phyloP scores from a whole-genome alignment of 2,329 filamentous ascomycete genomes.

The Aspergillus costaricaensis region DNA sequence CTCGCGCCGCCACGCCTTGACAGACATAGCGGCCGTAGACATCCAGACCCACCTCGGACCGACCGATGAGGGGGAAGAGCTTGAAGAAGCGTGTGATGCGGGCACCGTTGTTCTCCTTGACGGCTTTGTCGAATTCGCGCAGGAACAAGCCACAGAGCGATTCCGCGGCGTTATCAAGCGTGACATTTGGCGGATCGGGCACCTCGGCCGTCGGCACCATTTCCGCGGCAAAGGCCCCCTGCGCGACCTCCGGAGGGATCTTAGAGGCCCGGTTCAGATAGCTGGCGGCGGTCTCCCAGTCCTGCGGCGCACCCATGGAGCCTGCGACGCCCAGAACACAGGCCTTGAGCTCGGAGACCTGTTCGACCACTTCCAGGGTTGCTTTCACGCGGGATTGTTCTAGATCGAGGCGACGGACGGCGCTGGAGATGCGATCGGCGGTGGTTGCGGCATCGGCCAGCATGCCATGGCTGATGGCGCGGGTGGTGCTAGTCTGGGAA shows the following conservation, averaged over 20 bases:
- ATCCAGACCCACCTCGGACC: constrained; percentile 85
- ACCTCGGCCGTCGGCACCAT: constrained; percentile 96
- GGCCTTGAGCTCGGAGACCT: constrained; percentile 94
- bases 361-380: constrained; percentile 88
- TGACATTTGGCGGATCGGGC: constrained; percentile 84
- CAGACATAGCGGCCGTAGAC: constrained; percentile 96
- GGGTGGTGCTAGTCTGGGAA: constrained; percentile 79
- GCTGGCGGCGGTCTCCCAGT: constrained; percentile 94
- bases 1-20: constrained; percentile 84
- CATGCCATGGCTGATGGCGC: constrained; percentile 86
- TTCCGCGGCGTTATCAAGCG: constrained; percentile 82
- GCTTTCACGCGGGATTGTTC: constrained; percentile 91
- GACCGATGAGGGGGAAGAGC: constrained; percentile 88
- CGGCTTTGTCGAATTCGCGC: constrained; percentile 91
- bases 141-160: constrained; percentile 88
- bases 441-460: constrained; percentile 82
- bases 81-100: constrained; percentile 98
- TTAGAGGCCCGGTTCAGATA: constrained; percentile 83
- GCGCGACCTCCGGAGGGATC: constrained; percentile 76
- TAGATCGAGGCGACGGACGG: constrained; percentile 82
- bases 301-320: constrained; percentile 95
- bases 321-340: constrained; percentile 93
- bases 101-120: constrained; percentile 79
- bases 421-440: constrained; percentile 79
- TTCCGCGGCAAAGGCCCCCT: constrained; percentile 82